A percentile compares a stretch with the other conserved stretches of the same genome.
These are phyloP conservation scores for Takashimella tepidaria DNA, from an alignment of 1,284 basidiomycete genomes.

Conservation along the genomic window DNA sequence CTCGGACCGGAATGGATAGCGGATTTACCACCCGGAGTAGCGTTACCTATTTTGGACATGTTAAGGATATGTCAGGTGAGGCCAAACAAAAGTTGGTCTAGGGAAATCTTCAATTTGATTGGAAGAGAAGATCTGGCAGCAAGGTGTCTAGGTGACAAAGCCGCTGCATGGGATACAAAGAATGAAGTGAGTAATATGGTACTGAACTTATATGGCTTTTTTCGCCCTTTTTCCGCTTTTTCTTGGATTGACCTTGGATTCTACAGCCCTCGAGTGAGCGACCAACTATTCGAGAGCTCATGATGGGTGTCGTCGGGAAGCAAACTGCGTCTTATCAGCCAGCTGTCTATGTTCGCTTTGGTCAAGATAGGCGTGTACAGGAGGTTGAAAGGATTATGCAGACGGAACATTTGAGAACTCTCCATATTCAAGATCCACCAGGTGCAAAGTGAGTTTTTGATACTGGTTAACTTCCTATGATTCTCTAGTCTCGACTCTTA, in stretches of 20 bases:
- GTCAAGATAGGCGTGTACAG: conserved; percentile 74
- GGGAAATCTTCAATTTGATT: conserved; percentile 66
- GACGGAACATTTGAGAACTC: conserved; percentile 62
- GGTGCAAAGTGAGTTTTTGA: conserved; percentile 59
- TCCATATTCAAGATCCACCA: conserved; percentile 64
- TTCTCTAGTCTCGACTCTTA: too few species aligned
- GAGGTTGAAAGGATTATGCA: conserved; percentile 84
- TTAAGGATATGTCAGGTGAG: conserved; percentile 71
- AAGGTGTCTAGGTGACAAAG: conserved; percentile 9
- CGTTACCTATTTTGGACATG: conserved; percentile 75
- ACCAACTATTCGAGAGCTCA: conserved; percentile 22
- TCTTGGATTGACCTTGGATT: too few species aligned
- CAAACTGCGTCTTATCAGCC: background rate
- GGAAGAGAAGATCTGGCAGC: conserved; percentile 68
- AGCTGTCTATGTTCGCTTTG: conserved; percentile 64
- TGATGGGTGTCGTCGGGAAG: background rate
- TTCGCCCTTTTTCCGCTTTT: too few species aligned
- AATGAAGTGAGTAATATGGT: conserved; percentile 18
- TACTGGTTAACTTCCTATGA: background rate
- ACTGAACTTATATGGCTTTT: too few species aligned
- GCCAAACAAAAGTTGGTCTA: conserved; percentile 66
- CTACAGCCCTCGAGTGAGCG: conserved; percentile 8
- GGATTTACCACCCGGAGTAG: conserved; percentile 61
- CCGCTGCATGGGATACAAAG: conserved; percentile 8
- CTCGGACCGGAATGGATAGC: conserved; percentile 54